Conservation (phyloP, 257 asterid genomes). For the Osmanthus fragrans region DNA sequence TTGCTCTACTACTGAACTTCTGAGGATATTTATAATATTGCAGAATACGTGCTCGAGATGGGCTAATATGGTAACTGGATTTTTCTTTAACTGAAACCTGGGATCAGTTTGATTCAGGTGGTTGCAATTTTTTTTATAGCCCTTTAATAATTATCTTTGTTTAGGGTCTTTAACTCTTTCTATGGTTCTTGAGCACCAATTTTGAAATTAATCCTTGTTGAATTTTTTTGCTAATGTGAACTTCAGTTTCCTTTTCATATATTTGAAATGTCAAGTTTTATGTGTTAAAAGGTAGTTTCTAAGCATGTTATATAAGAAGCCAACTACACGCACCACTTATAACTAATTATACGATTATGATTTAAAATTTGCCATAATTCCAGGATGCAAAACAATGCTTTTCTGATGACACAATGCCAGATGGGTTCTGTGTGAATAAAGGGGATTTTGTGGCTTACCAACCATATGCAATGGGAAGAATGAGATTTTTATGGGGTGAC, state of each 20-base stretch:
- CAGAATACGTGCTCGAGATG: neutral
- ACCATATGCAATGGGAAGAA: conserved; percentile 72
- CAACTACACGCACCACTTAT: neutral
- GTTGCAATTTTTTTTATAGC: neutral
- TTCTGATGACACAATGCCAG: conserved; percentile 47
- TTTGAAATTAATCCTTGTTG: neutral
- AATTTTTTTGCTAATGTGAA: neutral
- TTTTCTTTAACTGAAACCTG: neutral
- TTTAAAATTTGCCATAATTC: neutral
- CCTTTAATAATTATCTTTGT: neutral
- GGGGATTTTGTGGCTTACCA: conserved; percentile 46
- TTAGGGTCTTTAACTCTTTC: neutral
- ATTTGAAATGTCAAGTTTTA: neutral
- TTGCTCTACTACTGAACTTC: neutral
- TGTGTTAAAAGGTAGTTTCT: neutral
- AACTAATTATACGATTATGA: neutral
- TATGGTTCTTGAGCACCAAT: neutral
- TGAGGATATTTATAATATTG: neutral
- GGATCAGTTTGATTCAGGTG: neutral
- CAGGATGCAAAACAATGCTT: conserved; percentile 51
- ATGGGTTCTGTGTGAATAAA: conserved; percentile 49
- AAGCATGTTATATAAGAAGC: neutral
- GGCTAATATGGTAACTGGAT: neutral
- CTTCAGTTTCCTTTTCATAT: neutral
- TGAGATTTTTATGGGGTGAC: conserved; percentile 58